Evolutionary conservation across 2,329 filamentous ascomycete genomes (phyloP).

Genomic region (Rhytidhysteron rufulum): DNA sequence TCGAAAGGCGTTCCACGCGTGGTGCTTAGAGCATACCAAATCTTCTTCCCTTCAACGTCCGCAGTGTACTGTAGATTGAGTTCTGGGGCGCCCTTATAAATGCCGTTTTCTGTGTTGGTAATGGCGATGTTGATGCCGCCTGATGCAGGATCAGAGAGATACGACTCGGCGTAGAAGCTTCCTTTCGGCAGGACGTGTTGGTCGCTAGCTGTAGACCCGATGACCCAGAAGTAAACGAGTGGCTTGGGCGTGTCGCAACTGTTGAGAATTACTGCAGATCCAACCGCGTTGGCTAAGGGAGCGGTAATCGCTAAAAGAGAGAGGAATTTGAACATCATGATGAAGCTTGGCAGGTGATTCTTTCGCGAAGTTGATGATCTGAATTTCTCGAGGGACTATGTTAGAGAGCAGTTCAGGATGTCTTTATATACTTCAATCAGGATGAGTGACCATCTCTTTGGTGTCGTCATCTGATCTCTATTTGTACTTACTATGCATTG

Average conservation of each 20-base stretch:
- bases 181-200: conserved; percentile 9
- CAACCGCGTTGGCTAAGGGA: conserved; percentile 16
- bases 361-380: neutral
- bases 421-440: no score
- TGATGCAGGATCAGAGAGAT: conserved; percentile 32
- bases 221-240: neutral
- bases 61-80: conserved; percentile 25
- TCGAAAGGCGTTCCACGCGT: conserved; percentile 37
- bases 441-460: no score
- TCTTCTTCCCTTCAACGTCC: conserved; percentile 25
- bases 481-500: neutral
- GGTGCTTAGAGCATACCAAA: conserved; percentile 42
- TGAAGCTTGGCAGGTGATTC: conserved; percentile 3
- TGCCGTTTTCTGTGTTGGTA: conserved; percentile 30
- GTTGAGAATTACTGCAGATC: neutral
- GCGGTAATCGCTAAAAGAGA: conserved; percentile 26
- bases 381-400: neutral
- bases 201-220: neutral
- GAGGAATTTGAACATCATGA: conserved; percentile 33
- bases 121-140: conserved; percentile 44
- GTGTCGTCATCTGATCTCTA: no score
- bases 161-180: conserved; percentile 30
- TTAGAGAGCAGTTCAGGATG: neutral
- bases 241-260: no score
- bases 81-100: conserved; percentile 16